Base-by-base conservation (phyloP, 805 yeast species). In the Ogataea kodamae region DNA sequence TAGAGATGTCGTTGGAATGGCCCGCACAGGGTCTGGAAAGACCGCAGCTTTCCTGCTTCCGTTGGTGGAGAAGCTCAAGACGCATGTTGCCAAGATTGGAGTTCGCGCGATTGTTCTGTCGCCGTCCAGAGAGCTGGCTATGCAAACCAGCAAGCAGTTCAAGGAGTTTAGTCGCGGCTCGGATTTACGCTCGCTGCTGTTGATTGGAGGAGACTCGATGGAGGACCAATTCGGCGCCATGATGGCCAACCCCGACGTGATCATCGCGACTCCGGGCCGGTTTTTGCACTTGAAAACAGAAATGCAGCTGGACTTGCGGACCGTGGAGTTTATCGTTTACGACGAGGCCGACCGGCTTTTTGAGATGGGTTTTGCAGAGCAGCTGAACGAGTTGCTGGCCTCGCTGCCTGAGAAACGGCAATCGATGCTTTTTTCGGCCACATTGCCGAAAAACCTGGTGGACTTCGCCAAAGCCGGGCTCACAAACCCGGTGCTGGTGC, bases 1-100 rank as follows among this genome's bases (percentile, higher is more conserved):
- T 35, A 72, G 94, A 54, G 98, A 92, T 62, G 95, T 92, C 25
- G 98, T 92, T 10, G 99, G 97, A 55, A 92, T 92, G 99, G 99
- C 99, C 10, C 74, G 99, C 54, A 92, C 99, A 0, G 99, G 99
- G 52, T 85, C 96, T 16, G 99, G 99, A 70, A 92, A 92, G 57
- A 92, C 99, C 0, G 98, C 98, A 6, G 97, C 98, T 1, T 92
- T 92, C 57, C 74, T 86, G 13, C 64, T 92, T 35, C 99, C 99
- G 3, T 70, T 92, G 67, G 70, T 92, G 45, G 97, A 92, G 50
- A 80, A 75, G 54, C 68, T 90, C 48, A 86, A 85, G 57, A 61
- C 77, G 2, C 97, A 90, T 56, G 76, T 84, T 26, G 88, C 95
- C 18, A 83, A 78, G 54, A 81, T 84, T 26, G 98, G 98, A 43